Conservation (phyloP, 768 basidiomycete genomes). For the Amanita subjunquillea region DNA sequence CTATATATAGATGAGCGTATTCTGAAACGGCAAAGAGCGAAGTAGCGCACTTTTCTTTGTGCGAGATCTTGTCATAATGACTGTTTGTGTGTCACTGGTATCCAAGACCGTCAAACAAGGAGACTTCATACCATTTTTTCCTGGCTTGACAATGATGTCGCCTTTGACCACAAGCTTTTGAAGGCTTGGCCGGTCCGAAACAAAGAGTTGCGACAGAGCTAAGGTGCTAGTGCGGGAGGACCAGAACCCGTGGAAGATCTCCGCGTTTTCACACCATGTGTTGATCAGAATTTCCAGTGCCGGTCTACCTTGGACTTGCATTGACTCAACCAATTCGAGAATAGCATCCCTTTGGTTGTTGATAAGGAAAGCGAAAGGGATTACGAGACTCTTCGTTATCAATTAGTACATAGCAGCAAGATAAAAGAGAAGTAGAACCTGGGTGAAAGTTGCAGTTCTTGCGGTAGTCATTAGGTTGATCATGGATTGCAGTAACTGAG, state of each 20-base stretch:
- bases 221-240: constrained; percentile 77
- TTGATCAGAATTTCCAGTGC: constrained; percentile 84
- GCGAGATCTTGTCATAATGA: constrained; percentile 93
- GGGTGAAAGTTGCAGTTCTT: constrained; percentile 85
- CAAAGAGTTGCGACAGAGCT: constrained; percentile 68
- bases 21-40: constrained; percentile 6
- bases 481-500: constrained; percentile 81
- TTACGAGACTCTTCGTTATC: constrained; percentile 58
- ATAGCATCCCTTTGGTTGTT: constrained; percentile 79
- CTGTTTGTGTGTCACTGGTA: constrained; percentile 26
- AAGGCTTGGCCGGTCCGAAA: constrained; percentile 54
- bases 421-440: constrained; percentile 35
- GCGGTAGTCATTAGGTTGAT: constrained; percentile 72
- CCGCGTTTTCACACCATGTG: constrained; percentile 91
- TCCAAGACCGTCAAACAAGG: constrained; percentile 9
- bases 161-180: constrained; percentile 75
- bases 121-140: constrained; percentile 61
- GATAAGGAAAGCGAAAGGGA: constrained; percentile 92
- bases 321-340: constrained; percentile 65
- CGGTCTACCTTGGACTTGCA: constrained; percentile 44
- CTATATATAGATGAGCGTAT: constrained; percentile 30
- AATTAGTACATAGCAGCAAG: not conserved
- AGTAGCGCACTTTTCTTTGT: constrained; percentile 68
- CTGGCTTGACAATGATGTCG: constrained; percentile 77
- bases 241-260: constrained; percentile 95